Base-by-base conservation (phyloP, 805 yeast genomes). In the Ogataea zsoltii region DNA sequence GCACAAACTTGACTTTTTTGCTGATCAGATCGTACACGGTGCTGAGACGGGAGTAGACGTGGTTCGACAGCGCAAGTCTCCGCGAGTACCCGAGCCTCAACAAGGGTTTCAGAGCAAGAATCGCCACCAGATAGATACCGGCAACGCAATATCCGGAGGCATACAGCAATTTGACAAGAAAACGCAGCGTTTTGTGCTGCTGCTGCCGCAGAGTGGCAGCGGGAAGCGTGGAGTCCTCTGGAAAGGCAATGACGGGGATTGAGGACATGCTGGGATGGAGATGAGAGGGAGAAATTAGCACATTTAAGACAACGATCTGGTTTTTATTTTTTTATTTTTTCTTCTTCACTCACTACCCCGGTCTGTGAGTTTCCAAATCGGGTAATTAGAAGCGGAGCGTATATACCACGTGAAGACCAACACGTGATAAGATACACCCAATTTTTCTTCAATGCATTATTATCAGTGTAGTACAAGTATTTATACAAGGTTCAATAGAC, bases 101-200 rank as follows among this genome's bases (percentile, higher is more conserved):
- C 16, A 68, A 49, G 2, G 82, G 82, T 42, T 68, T 69, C 11
- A 77, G 38, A 3, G 66, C 54, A 6, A 68, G 50, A 13, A 70
- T 58, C 7, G 67, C 64, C 1, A 68, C 13, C 4, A 62, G 35
- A 44, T 66, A 70, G 1, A 68, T 48, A 0, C 60, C 44, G 1
- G 68, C 50, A 7, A 71, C 41, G 0, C 59, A 51, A 19, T 65
- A 57, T 0, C 74, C 74, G 4, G 76, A 68, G 13, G 57, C 54
- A 44, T 70, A 62, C 0, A 73, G 57, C 5, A 72, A 50, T 16
- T 53, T 51, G 12, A 59, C 49, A 23, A 68, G 44, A 46, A 51
- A 65, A 11, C 59, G 45, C 23, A 68, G 35, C 3, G 70, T 61
- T 23, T 61, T 52, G 31, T 63, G 65, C 40, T 51, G 57, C 16